Conservation (phyloP, 805 yeast genomes). For the Barnettozyma siamensis region DNA sequence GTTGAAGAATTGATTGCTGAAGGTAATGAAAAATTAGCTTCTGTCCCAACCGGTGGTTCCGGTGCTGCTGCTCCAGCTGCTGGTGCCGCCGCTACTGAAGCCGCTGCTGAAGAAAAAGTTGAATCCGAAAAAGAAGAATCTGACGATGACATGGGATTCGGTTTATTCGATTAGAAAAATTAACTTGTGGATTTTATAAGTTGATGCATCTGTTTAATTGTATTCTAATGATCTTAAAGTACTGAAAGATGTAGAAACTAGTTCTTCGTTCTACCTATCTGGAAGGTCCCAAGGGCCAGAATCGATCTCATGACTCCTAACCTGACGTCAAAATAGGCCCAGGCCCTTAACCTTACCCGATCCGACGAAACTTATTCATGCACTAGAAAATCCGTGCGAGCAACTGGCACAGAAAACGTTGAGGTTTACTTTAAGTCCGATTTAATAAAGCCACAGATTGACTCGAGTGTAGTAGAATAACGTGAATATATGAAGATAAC, state of each 20-base stretch:
- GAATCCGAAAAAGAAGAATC: conserved; percentile 65
- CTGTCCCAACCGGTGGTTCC: conserved; percentile 98
- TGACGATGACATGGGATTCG: conserved; percentile 85
- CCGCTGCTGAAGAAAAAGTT: conserved; percentile 63
- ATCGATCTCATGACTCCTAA: too few relatives aligned
- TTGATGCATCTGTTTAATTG: conserved; percentile 6
- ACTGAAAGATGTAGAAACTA: not conserved
- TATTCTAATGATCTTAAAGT: conserved; percentile 13
- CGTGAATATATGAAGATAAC: too few relatives aligned
- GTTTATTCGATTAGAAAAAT: conserved; percentile 87
- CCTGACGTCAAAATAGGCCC: too few relatives aligned
- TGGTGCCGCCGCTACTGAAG: conserved; percentile 68
- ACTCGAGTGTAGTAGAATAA: not conserved
- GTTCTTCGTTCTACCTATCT: too few relatives aligned
- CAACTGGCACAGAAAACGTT: conserved; percentile 4
- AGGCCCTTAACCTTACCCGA: conserved; percentile 1
- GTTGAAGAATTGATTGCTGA: conserved; percentile 85
- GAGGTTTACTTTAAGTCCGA: not conserved
- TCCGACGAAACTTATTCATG: not conserved
- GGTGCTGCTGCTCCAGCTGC: conserved; percentile 76
- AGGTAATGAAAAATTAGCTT: conserved; percentile 94
- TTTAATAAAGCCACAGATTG: not conserved
- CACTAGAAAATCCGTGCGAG: conserved; percentile 4
- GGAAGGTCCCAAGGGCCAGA: too few relatives aligned
- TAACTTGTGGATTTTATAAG: conserved; percentile 4